Evolutionary conservation across 306 rosid species (phyloP), one percentile per base, ranked within the genome.

Genomic region (Adenanthera pavonina): DNA sequence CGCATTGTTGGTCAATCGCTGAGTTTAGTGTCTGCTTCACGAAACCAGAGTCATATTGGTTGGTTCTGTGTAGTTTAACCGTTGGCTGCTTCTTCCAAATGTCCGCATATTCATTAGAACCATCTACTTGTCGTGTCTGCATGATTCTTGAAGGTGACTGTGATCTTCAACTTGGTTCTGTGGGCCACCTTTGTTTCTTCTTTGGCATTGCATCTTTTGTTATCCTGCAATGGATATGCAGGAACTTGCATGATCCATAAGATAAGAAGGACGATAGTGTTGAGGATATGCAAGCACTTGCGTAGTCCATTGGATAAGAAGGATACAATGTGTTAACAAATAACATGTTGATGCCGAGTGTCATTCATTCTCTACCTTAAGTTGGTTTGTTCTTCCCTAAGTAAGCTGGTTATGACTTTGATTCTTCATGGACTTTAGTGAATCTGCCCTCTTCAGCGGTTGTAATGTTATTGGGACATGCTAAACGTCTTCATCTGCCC

Each of bases 71-170:
- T 74, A 65, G 76, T 82, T 79, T 64, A 47, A 40, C 79, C 69
- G 83, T 68, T 57, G 78, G 78, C 62, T 76, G 82, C 83, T 76
- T 76, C 59, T 74, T 79, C 86, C n/a, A 38, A 51, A 13, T 49
- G 48, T 85, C 69, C 51, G 80, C 85, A 56, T 85, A 20, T 69
- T 19, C 6, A 41, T 85, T 78, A 72, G 69, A 83, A 36, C 59
- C 75, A 59, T 77, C 59, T 69, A n/a, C 83, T 72, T 34, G 12
- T 66, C 15, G 51, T 59, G 51, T 47, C 77, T 79, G 47, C 71
- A 65, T 62, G 64, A 38, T 78, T 33, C 72, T 43, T 43, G 54
- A 46, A 78, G 52, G 80, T 74, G 81, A 74, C 69, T 77, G 56
- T 54, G 66, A 82, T 69, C 67, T 56, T 73, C 54, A 51, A 52